phyloP scores from a whole-genome alignment of 305 asterid genomes.

The Fraxinus floribunda region DNA sequence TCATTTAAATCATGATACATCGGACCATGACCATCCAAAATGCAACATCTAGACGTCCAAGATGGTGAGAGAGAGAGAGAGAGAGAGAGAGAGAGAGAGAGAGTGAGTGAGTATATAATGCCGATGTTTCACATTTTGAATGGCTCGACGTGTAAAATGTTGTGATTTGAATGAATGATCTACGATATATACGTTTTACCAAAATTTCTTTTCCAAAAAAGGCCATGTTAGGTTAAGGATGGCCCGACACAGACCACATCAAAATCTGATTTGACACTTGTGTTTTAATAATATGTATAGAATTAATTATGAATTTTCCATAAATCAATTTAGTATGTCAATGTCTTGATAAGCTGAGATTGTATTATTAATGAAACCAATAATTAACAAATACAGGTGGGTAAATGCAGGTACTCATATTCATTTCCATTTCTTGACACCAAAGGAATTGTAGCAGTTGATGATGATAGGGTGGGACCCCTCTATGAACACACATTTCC shows the following conservation, averaged over 20 bases:
- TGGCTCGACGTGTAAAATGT: background rate
- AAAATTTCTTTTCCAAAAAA: background rate
- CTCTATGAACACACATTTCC: conserved; percentile 92
- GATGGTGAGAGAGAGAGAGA: background rate
- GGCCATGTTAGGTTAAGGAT: background rate
- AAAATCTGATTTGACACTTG: background rate
- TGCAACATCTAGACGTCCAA: background rate
- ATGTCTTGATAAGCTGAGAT: conserved; percentile 21
- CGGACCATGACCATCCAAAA: no score
- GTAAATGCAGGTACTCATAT: conserved; percentile 66
- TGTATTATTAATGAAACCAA: background rate
- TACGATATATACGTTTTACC: background rate
- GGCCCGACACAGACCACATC: background rate
- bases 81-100: background rate
- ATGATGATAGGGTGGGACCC: conserved; percentile 86
- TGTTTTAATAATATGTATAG: background rate
- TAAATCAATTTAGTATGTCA: background rate
- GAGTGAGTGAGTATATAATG: background rate
- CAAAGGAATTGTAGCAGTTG: conserved; percentile 76
- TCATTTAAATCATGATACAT: background rate
- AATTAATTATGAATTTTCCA: background rate
- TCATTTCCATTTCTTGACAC: conserved; percentile 94
- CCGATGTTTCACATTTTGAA: background rate
- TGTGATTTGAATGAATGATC: background rate
- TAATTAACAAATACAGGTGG: conserved; percentile 18